Percentiles rank a stretch among this genome's conserved stretches.
Evolutionary conservation across 495 filamentous ascomycete species (phyloP).

Genomic region (Lasiosphaeris hirsuta): DNA sequence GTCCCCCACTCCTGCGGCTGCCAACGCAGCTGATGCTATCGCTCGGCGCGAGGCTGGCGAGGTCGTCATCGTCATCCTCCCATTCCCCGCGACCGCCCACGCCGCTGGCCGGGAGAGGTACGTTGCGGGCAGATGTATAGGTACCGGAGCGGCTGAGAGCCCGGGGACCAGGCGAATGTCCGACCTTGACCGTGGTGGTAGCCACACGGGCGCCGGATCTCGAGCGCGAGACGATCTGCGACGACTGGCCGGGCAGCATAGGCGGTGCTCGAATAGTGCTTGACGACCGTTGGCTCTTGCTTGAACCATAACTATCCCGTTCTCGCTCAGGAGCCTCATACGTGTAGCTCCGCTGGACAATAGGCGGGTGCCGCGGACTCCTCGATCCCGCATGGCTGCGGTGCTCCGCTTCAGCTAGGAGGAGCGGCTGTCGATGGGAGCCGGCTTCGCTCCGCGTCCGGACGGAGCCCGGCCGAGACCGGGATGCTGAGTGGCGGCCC

Average conservation of each 20-base stretch:
- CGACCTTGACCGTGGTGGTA: conserved; percentile 30
- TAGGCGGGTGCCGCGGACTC: conserved; percentile 24
- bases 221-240: conserved; percentile 27
- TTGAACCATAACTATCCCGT: conserved; percentile 31
- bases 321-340: conserved; percentile 4
- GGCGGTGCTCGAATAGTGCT: conserved; percentile 30
- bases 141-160: conserved; percentile 17
- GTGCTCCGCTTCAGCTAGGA: conserved; percentile 29
- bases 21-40: conserved; percentile 68
- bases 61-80: conserved; percentile 30
- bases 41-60: conserved; percentile 53
- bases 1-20: conserved; percentile 37
- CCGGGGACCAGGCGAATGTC: conserved; percentile 4
- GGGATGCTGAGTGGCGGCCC: conserved; percentile 34
- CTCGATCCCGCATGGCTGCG: conserved; percentile 28
- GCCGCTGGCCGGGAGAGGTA: conserved; percentile 51
- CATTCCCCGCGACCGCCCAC: conserved; percentile 24
- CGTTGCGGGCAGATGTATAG: conserved; percentile 33
- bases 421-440: conserved; percentile 28
- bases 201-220: conserved; percentile 30
- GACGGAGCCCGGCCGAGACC: conserved; percentile 22
- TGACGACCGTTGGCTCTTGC: conserved; percentile 33
- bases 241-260: conserved; percentile 5
- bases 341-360: conserved; percentile 31
- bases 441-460: conserved; percentile 36